phyloP scores from a whole-genome alignment of 2,329 filamentous ascomycete species.

The Daldinia sp. region DNA sequence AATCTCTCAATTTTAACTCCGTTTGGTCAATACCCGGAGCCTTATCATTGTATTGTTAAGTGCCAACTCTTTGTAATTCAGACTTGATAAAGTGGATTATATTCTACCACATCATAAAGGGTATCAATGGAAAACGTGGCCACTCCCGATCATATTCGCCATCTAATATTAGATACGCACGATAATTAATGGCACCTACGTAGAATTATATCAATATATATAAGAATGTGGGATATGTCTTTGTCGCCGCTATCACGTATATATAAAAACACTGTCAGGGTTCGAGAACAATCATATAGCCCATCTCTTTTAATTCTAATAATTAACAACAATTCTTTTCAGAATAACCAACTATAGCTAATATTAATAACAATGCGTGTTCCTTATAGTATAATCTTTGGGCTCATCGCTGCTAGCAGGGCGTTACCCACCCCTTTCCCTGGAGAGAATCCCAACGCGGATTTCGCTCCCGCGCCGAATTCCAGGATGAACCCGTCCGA shows the following conservation, averaged over 20 bases:
- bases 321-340: neutral
- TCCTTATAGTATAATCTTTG: conserved; percentile 23
- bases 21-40: neutral
- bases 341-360: neutral
- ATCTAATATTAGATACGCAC: neutral
- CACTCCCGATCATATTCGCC: neutral
- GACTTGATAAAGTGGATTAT: neutral
- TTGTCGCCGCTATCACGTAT: neutral
- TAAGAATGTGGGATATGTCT: neutral
- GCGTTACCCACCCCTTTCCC: conserved; percentile 22
- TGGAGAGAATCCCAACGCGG: conserved; percentile 4
- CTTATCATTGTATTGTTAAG: neutral
- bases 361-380: conserved; percentile 20
- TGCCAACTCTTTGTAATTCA: neutral
- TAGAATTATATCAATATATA: neutral
- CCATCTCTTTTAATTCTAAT: neutral
- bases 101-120: neutral
- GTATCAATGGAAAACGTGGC: neutral
- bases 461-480: neutral
- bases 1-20: neutral
- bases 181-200: neutral
- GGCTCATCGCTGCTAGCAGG: conserved; percentile 22
- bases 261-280: neutral
- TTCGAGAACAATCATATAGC: neutral
- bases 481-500: conserved; percentile 20